Evolutionary conservation across 208 protist species (phyloP).

Genomic region (Wallacemonas sp.): DNA sequence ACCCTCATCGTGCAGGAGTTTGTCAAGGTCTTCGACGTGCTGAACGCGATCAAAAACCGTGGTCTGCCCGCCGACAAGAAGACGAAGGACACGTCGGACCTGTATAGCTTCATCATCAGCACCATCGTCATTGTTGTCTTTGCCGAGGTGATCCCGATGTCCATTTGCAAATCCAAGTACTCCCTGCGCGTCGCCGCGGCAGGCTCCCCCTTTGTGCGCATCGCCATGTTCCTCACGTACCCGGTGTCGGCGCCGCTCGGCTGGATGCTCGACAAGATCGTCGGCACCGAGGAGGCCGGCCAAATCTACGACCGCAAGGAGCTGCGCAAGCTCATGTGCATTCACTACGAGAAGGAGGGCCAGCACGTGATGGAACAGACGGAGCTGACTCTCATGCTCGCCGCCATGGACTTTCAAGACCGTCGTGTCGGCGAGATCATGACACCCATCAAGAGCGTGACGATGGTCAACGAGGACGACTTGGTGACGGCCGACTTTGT

Average conservation of each 20-base stretch:
- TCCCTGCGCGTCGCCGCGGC: conserved; percentile 79
- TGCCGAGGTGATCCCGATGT: conserved; percentile 87
- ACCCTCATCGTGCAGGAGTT: conserved; percentile 87
- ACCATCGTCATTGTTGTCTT: conserved; percentile 85
- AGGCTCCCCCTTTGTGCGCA: conserved; percentile 68
- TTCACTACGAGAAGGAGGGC: conserved; percentile 79
- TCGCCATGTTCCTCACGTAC: conserved; percentile 82
- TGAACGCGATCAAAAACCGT: conserved; percentile 41
- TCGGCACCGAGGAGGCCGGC: conserved; percentile 67
- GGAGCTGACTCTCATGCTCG: conserved; percentile 83
- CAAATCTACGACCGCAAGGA: conserved; percentile 89
- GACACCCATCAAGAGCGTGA: conserved; percentile 66
- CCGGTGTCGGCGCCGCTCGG: conserved; percentile 76
- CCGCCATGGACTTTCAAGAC: conserved; percentile 91
- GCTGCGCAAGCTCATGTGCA: conserved; percentile 83
- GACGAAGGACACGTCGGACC: conserved; percentile 23
- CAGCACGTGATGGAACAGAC: conserved; percentile 53
- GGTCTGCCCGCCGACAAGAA: conserved; percentile 11
- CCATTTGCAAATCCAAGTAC: conserved; percentile 89
- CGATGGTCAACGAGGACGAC: conserved; percentile 57
- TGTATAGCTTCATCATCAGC: conserved; percentile 73
- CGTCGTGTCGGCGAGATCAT: conserved; percentile 79
- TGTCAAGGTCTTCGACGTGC: conserved; percentile 40
- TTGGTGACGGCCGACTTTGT: conserved; percentile 77
- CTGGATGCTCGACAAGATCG: conserved; percentile 72